Base-by-base conservation (phyloP, 306 rosid species). In the Leucaena leucocephala region DNA sequence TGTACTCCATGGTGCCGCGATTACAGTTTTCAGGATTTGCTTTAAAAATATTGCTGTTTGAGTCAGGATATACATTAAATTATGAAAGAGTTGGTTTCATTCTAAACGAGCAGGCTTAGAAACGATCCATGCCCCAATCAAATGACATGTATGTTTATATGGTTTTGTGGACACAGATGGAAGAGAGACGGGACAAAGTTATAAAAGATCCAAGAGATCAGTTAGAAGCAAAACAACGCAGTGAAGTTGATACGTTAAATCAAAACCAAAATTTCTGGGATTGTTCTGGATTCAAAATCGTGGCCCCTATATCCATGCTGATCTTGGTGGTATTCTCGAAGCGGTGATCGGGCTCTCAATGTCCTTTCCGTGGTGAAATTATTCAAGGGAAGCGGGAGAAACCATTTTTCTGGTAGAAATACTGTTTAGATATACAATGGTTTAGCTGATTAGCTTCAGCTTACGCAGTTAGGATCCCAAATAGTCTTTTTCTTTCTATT, bases 251-350 rank as follows among this genome's bases (percentile, higher is more conserved):
- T 27, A 74, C 81, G 0, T 89, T 81, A 77, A 87, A 71, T 45
- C 89, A 82, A 77, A 88, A 54, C 22, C 91, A 81, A 14, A 87
- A 78, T 40, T 84, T 90, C 77, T 92, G 97, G 97, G 97, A 87
- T 57, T 83, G 76, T 38, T 82, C 89, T 2, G 93, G 91, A 44
- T 90, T 92, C 85, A 92, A 92, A 86, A 22, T 88, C 0, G 82
- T 87, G 58, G 85, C 77, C 61, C 88, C 94, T 39, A 48, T 92
- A 93, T 92, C 94, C n/a, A 92, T 92, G 94, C 66, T 90, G 81
- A 58, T 88, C 46, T 78, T 90, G 80, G 87, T 88, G 54, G 88
- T 81, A 16, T 84, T 90, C 76, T 90, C 94, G 5, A 92, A 88
- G 85, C 83, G 89, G 75, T 87, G 83, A 86, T 55, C 8, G 62